A percentile compares a stretch with the other conserved stretches of the same genome.
These are phyloP conservation scores for Nicotiana rustica DNA, from an alignment of 305 asterid genomes.

Conservation along the genomic window DNA sequence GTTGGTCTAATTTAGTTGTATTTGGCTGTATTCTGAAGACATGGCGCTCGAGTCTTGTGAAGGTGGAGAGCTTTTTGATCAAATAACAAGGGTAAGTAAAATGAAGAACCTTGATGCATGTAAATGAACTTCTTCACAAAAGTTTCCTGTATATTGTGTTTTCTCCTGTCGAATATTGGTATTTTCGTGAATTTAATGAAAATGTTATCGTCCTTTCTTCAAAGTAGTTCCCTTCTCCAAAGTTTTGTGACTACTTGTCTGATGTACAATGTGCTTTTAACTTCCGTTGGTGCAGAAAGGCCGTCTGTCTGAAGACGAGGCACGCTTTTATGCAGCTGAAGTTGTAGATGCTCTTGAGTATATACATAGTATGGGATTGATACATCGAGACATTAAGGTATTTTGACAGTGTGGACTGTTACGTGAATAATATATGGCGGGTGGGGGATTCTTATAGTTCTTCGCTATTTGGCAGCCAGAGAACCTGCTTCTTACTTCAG, in stretches of 20 bases:
- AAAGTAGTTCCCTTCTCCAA: slow-evolving; percentile 11
- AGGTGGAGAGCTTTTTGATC: slow-evolving; percentile 99
- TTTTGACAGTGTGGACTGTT: slow-evolving; percentile 33
- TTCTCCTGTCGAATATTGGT: background rate
- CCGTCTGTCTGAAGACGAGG: slow-evolving; percentile 85
- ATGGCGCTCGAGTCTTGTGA: slow-evolving; percentile 99
- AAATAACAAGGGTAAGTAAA: slow-evolving; percentile 85
- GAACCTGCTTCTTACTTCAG: slow-evolving; percentile 88
- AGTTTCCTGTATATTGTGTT: background rate
- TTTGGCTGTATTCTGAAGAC: slow-evolving; percentile 61
- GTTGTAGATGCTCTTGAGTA: slow-evolving; percentile 99
- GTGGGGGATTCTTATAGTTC: slow-evolving; percentile 37
- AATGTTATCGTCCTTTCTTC: background rate
- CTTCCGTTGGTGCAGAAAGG: slow-evolving; percentile 75
- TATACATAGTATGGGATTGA: slow-evolving; percentile 95
- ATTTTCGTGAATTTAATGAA: slow-evolving; percentile 11
- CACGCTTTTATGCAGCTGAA: slow-evolving; percentile 97
- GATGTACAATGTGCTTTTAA: slow-evolving; percentile 35
- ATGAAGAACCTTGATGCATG: slow-evolving; percentile 8
- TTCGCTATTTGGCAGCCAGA: slow-evolving; percentile 84
- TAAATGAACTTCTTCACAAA: slow-evolving; percentile 20
- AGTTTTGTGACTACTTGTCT: slow-evolving; percentile 25
- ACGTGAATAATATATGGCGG: slow-evolving; percentile 7
- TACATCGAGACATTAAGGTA: slow-evolving; percentile 99
- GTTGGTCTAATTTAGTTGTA: slow-evolving; percentile 36